phyloP scores from a whole-genome alignment of 1,284 basidiomycete species.

The Apiotrichum gracile region DNA sequence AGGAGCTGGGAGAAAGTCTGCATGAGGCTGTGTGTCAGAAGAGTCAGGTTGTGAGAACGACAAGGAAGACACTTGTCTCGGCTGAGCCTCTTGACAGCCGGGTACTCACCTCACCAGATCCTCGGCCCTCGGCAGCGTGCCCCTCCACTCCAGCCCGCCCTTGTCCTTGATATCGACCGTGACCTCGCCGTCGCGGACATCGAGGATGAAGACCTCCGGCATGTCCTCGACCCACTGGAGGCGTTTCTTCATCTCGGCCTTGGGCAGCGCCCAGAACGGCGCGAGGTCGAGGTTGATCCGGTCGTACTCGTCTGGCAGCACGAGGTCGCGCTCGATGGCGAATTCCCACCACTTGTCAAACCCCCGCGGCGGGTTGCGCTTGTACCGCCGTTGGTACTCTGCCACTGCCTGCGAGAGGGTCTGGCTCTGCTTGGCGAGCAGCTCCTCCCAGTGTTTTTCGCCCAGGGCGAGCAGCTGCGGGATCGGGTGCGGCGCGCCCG shows the following conservation, averaged over 20 bases:
- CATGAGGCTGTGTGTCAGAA: conserved; percentile 29
- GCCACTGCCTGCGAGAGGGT: conserved; percentile 65
- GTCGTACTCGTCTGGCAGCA: conserved; percentile 86
- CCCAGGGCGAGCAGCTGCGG: conserved; percentile 69
- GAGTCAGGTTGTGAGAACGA: not conserved
- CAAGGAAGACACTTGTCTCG: not conserved
- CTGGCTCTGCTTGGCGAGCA: conserved; percentile 65
- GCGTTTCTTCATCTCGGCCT: conserved; percentile 62
- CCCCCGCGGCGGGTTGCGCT: conserved; percentile 70
- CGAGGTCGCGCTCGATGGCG: conserved; percentile 61
- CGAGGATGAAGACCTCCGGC: conserved; percentile 41
- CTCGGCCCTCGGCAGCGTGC: conserved; percentile 32
- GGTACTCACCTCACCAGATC: conserved; percentile 29
- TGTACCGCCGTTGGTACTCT: conserved; percentile 72
- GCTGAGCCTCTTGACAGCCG: too few relatives aligned
- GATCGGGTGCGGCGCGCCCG: conserved; percentile 61
- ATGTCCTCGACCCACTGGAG: conserved; percentile 52
- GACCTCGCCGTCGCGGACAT: conserved; percentile 26
- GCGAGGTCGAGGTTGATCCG: conserved; percentile 67
- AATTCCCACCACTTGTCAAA: conserved; percentile 87
- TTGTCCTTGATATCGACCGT: conserved; percentile 29
- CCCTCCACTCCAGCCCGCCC: conserved; percentile 38
- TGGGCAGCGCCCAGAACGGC: conserved; percentile 70
- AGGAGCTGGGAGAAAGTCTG: conserved; percentile 39
- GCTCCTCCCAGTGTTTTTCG: conserved; percentile 60